Conservation (phyloP, 371 early-diverging fungal genomes). For the Mortierella sp. region DNA sequence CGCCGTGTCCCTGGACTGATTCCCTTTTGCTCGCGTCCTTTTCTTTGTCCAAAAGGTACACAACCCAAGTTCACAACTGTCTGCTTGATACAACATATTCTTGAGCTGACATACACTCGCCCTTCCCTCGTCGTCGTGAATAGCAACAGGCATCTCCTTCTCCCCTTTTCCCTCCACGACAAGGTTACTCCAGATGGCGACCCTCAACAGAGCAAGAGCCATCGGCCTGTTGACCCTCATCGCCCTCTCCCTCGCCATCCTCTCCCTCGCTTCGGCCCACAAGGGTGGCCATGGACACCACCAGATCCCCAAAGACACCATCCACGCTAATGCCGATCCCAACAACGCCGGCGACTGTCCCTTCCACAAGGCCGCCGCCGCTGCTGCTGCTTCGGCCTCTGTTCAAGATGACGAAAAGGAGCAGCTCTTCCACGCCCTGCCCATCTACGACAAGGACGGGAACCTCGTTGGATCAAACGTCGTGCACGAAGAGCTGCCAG, state of each 20-base stretch:
- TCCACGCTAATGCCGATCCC: conserved; percentile 45
- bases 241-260: conserved; percentile 19
- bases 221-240: conserved; percentile 28
- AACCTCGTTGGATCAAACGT: conserved; percentile 29
- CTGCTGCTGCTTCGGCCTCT: not conserved
- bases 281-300: conserved; percentile 11
- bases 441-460: conserved; percentile 42
- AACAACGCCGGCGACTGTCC: conserved; percentile 41
- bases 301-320: conserved; percentile 38
- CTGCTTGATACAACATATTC: too few species aligned
- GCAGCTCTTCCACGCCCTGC: conserved; percentile 26
- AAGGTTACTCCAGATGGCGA: conserved; percentile 24
- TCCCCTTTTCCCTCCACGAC: not conserved
- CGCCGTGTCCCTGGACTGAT: not conserved
- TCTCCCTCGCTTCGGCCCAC: conserved; percentile 42
- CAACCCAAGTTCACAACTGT: too few species aligned
- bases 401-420: conserved; percentile 14
- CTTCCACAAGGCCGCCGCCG: conserved; percentile 25
- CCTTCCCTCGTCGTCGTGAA: too few species aligned
- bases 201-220: conserved; percentile 38
- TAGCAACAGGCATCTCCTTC: too few species aligned
- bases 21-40: too few species aligned
- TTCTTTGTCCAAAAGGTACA: too few species aligned
- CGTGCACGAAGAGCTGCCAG: conserved; percentile 13
- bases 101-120: not conserved